These are phyloP conservation scores for Xylariaceae sp. DNA, from an alignment of 2,329 filamentous ascomycete species.

Conservation along the genomic window DNA sequence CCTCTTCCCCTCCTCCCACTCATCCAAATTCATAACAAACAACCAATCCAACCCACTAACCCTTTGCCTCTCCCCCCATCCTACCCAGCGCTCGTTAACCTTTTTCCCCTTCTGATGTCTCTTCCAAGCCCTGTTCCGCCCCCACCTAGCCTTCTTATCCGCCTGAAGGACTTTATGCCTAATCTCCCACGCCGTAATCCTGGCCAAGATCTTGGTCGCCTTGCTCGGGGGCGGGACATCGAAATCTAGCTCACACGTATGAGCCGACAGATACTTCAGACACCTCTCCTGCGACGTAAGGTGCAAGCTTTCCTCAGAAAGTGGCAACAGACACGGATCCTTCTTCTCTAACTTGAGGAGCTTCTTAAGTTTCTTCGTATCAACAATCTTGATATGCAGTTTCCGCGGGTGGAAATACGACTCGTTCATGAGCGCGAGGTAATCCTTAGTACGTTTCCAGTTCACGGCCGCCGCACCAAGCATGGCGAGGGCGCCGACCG, in stretches of 20 bases:
- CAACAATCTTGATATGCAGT: conserved; percentile 28
- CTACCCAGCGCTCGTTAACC: conserved; percentile 12
- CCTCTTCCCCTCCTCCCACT: conserved; percentile 16
- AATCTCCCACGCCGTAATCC: conserved; percentile 27
- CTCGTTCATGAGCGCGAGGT: conserved; percentile 30
- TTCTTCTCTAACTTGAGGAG: conserved; percentile 23
- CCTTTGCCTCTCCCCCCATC: conserved; percentile 10
- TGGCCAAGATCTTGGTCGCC: conserved; percentile 23
- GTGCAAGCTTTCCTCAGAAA: conserved; percentile 23
- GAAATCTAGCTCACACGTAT: conserved; percentile 16
- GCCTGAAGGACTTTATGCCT: conserved; percentile 21
- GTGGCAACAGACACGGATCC: conserved; percentile 19
- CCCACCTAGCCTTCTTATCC: conserved; percentile 16
- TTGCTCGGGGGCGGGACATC: conserved; percentile 13
- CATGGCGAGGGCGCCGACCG: conserved; percentile 21
- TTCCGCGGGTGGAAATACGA: conserved; percentile 32
- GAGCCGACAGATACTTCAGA: conserved; percentile 17
- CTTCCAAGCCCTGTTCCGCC: conserved; percentile 27
- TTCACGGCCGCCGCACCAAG: conserved; percentile 23
- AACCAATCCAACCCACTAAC: conserved; percentile 19
- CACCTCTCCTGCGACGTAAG: conserved; percentile 23
- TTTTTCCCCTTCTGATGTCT: conserved; percentile 24
- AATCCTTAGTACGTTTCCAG: conserved; percentile 28
- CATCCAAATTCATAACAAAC: conserved; percentile 20
- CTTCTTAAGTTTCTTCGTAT: conserved; percentile 24